Percentiles rank a stretch among this genome's conserved stretches.
Evolutionary conservation across 1,284 basidiomycete species (phyloP).

Genomic region (Hortiboletus rubellus): DNA sequence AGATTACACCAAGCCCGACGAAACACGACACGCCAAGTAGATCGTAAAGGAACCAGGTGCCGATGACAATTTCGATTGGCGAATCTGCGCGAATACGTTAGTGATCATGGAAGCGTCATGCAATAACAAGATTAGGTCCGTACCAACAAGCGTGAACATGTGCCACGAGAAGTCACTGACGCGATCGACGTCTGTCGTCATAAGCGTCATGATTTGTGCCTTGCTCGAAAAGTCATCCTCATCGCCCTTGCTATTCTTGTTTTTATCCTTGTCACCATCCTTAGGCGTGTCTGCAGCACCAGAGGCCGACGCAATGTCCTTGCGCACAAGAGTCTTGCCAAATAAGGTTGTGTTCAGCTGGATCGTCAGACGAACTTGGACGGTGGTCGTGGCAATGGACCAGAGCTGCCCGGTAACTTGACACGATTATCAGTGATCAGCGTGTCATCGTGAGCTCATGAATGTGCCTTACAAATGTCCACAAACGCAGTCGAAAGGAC

Average conservation of each 20-base stretch:
- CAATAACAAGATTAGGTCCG: constrained; percentile 19
- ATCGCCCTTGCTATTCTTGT: constrained; percentile 42
- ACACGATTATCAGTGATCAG: constrained; percentile 7
- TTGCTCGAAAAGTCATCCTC: constrained; percentile 87
- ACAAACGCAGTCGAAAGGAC: constrained; percentile 64
- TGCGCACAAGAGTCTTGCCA: constrained; percentile 85
- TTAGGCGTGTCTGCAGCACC: constrained; percentile 27
- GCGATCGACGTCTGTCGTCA: constrained; percentile 79
- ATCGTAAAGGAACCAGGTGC: constrained; percentile 77
- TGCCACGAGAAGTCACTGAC: constrained; percentile 86
- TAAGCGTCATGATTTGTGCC: constrained; percentile 78
- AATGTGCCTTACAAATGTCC: constrained; percentile 51
- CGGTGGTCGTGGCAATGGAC: constrained; percentile 69
- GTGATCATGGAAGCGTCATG: constrained; percentile 4
- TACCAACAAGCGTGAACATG: constrained; percentile 64
- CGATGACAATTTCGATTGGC: constrained; percentile 84
- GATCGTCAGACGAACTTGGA: constrained; percentile 72
- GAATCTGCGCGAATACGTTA: constrained; percentile 54
- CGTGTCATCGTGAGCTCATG: neutral
- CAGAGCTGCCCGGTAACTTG: constrained; percentile 56
- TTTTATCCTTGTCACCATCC: constrained; percentile 30
- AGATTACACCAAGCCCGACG: constrained; percentile 80
- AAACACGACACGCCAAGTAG: constrained; percentile 81
- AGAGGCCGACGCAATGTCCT: constrained; percentile 75
- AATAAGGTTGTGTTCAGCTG: constrained; percentile 88